A percentile compares a stretch with the other conserved stretches of the same genome.
These are phyloP conservation scores for Phaeosphaeriaceae sp. DNA, from an alignment of 2,329 filamentous ascomycete species.

Conservation along the genomic window DNA sequence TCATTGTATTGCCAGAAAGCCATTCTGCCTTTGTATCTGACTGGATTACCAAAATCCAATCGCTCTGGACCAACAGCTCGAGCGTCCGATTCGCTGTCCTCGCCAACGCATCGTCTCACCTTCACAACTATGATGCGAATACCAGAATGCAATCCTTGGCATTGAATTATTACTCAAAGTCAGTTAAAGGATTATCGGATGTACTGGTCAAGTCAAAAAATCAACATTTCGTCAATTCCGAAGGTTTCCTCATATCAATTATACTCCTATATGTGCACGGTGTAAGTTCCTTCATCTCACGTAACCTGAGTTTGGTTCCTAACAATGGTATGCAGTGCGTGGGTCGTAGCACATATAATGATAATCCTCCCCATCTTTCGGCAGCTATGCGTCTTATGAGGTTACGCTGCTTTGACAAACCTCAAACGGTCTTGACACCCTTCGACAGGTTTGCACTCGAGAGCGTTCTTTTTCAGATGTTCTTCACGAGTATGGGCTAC, in stretches of 20 bases:
- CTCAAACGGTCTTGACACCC: conserved; percentile 4
- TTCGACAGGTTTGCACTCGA: conserved; percentile 25
- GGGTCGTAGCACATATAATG: conserved; percentile 16
- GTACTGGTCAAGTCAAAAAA: conserved; percentile 3
- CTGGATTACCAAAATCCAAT: conserved; percentile 37
- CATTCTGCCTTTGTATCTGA: conserved; percentile 37
- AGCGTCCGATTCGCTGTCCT: conserved; percentile 40
- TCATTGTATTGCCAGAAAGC: conserved; percentile 36
- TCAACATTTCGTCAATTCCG: conserved; percentile 7
- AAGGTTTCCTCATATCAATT: conserved; percentile 19
- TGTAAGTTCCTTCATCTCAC: conserved; percentile 2
- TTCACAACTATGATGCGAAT: conserved; percentile 15
- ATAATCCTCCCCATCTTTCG: conserved; percentile 18
- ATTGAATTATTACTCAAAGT: conserved; percentile 18
- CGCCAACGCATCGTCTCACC: conserved; percentile 20
- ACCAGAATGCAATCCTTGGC: conserved; percentile 15
- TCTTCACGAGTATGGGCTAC: conserved; percentile 19
- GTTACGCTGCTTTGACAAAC: conserved; percentile 12
- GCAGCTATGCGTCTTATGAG: conserved; percentile 17
- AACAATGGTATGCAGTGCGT: conserved; percentile 9
- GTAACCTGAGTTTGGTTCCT: neutral
- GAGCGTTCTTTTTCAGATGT: conserved; percentile 25
- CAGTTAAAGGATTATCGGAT: conserved; percentile 13
- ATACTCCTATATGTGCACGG: conserved; percentile 23
- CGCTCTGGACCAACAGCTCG: conserved; percentile 33